phyloP scores from a whole-genome alignment of 345 rosid genomes.

The Populus nigra region DNA sequence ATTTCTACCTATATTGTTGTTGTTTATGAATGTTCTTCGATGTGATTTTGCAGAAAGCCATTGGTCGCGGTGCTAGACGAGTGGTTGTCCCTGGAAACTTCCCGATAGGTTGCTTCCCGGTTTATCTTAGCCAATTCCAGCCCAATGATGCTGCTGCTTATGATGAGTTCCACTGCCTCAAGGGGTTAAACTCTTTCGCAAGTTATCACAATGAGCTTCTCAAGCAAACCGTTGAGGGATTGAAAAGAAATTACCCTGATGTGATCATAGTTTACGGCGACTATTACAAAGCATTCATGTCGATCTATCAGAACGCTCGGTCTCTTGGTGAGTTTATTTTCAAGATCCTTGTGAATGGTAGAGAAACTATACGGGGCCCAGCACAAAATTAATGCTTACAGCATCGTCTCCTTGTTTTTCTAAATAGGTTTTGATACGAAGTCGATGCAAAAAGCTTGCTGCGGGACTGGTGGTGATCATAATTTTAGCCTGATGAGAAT shows the following conservation, averaged over 20 bases:
- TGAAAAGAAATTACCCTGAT: neutral
- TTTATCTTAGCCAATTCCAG: neutral
- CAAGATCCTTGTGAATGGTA: no score
- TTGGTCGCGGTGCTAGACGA: neutral
- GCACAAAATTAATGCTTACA: no score
- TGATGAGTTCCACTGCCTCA: neutral
- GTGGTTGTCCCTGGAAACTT: constrained; percentile 7
- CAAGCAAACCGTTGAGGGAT: neutral
- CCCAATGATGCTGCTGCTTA: neutral
- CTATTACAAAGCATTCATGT: neutral
- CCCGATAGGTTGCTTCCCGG: neutral
- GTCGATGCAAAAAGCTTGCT: no score
- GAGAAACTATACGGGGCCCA: no score
- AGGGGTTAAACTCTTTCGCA: neutral
- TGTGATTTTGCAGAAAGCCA: neutral
- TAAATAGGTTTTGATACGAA: no score
- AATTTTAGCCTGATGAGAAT: no score
- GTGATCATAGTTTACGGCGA: neutral
- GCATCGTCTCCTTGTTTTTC: no score
- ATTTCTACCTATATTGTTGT: neutral
- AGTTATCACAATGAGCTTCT: neutral
- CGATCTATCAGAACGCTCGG: neutral
- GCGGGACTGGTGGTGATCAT: no score
- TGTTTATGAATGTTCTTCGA: neutral
- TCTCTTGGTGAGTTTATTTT: constrained; percentile 8